Percentiles rank a stretch among this genome's conserved stretches.
Conservation (phyloP, 768 basidiomycete genomes). For the Baorangia bicolor region DNA sequence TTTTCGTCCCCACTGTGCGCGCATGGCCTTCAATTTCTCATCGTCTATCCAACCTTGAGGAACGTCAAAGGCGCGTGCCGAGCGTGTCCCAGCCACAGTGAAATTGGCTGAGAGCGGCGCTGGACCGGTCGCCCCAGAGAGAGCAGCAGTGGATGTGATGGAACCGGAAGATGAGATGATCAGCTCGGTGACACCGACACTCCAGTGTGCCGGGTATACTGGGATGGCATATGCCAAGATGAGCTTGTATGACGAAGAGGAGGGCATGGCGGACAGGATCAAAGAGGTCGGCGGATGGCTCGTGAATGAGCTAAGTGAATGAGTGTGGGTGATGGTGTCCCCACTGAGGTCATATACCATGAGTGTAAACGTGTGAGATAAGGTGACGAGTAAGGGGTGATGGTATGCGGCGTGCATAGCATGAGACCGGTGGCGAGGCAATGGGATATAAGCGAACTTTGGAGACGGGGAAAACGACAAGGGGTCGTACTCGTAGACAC, state of each 20-base stretch:
- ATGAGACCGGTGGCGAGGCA: slow-evolving; percentile 40
- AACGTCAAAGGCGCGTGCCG: slow-evolving; percentile 66
- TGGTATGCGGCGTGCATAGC: slow-evolving; percentile 72
- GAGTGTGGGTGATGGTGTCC: slow-evolving; percentile 50
- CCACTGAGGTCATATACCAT: slow-evolving; percentile 70
- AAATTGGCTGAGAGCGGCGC: slow-evolving; percentile 35
- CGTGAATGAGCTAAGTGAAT: slow-evolving; percentile 74
- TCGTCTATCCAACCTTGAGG: slow-evolving; percentile 74
- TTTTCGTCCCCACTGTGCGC: slow-evolving; percentile 79
- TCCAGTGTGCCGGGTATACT: slow-evolving; percentile 81
- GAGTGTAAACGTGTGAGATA: slow-evolving; percentile 65
- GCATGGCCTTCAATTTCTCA: slow-evolving; percentile 56
- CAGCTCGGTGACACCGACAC: slow-evolving; percentile 73
- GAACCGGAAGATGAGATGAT: slow-evolving; percentile 48
- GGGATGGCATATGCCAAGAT: slow-evolving; percentile 73
- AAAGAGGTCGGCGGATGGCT: slow-evolving; percentile 78
- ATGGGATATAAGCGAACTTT: slow-evolving; percentile 49
- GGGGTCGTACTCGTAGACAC: slow-evolving; percentile 54
- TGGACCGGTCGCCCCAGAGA: slow-evolving; percentile 8
- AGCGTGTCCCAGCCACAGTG: slow-evolving; percentile 56
- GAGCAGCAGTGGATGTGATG: slow-evolving; percentile 3
- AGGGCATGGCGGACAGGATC: slow-evolving; percentile 63
- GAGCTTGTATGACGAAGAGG: slow-evolving; percentile 63
- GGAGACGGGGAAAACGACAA: slow-evolving; percentile 39
- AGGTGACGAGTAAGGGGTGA: slow-evolving; percentile 72